Base-by-base conservation (phyloP, 2,329 filamentous ascomycete genomes). In the Hypoxylon sp. region DNA sequence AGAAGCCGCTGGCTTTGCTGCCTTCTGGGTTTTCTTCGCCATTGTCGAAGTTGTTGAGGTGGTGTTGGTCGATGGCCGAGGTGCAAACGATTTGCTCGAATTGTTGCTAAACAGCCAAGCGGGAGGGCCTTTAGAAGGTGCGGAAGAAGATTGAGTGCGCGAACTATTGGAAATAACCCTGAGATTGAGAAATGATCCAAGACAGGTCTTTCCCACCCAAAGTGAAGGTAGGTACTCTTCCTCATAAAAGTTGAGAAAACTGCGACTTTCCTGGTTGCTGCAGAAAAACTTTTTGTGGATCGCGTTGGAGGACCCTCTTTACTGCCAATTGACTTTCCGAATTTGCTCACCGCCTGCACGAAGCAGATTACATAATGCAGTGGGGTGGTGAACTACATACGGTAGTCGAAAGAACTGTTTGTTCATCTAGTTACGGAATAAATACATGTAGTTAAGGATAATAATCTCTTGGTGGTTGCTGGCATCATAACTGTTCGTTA, bases 91-190 rank as follows among this genome's bases (percentile, higher is more conserved):
- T 35, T 50, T 64, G 53, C 60, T 50, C 17, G 70, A 72, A 63
- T 80, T 80, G 58, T 79, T 79, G 64, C 65, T 76, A 54, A 80
- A 80, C 19, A 80, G 69, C 78, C 78, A 80, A 47, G 74, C 64
- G 14, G 78, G 78, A 54, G 77, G 76, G 47, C 63, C 68, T 64
- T 69, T 68, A 29, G 71, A 65, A 65, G 67, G 47, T 61, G 42
- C 65, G 56, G 67, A 55, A 51, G 33, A 65, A 53, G 39, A 10
- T 63, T 65, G 44, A 57, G 44, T 47, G 17, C 11, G 42, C 11
- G 44, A n/a, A 14, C 52, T 55, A 33, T 19, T 63, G 57, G 58
- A 48, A 68, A 72, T 72, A 61, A 72, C 68, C 67, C 50, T 35
- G 62, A n/a, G n/a, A 59, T 46, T 31, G 13, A 53, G 22, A 39